phyloP scores from a whole-genome alignment of 2,329 filamentous ascomycete genomes.

The Pseudocercospora eumusae region DNA sequence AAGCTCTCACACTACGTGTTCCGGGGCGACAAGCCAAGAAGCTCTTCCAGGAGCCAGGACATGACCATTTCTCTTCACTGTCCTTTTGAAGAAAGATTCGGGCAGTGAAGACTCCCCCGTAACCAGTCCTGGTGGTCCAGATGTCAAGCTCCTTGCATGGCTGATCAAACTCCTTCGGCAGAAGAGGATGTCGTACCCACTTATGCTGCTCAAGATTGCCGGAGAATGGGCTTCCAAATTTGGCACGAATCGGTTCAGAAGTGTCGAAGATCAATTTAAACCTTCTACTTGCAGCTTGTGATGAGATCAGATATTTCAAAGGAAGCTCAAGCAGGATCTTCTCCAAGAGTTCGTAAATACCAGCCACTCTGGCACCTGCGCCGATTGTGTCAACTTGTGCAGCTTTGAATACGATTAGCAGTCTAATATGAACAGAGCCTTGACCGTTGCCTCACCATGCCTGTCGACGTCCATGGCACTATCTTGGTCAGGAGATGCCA shows the following conservation, averaged over 20 bases:
- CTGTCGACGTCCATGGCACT: neutral
- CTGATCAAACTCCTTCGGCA: neutral
- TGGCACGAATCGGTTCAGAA: conserved; percentile 14
- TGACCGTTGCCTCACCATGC: neutral
- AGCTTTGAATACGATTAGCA: neutral
- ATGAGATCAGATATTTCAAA: conserved; percentile 9
- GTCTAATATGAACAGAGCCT: neutral
- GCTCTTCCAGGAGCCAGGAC: conserved; percentile 12
- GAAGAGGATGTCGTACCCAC: conserved; percentile 14
- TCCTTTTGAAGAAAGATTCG: conserved; percentile 10
- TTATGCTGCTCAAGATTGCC: conserved; percentile 7
- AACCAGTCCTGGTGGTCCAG: conserved; percentile 11
- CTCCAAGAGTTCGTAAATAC: conserved; percentile 23
- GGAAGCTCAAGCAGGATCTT: conserved; percentile 20
- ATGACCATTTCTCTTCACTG: conserved; percentile 10
- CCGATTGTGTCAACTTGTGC: neutral
- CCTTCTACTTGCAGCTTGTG: conserved; percentile 6
- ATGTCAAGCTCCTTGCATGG: conserved; percentile 14
- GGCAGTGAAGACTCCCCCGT: conserved; percentile 12
- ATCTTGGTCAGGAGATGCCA: neutral
- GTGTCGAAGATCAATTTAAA: conserved; percentile 18
- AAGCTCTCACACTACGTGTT: conserved; percentile 20
- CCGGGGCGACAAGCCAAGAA: conserved; percentile 18
- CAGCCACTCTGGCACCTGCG: conserved; percentile 15
- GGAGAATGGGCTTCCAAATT: conserved; percentile 16